Evolutionary conservation across 2,329 filamentous ascomycete species (phyloP).

Genomic region (Cordyceps militaris): DNA sequence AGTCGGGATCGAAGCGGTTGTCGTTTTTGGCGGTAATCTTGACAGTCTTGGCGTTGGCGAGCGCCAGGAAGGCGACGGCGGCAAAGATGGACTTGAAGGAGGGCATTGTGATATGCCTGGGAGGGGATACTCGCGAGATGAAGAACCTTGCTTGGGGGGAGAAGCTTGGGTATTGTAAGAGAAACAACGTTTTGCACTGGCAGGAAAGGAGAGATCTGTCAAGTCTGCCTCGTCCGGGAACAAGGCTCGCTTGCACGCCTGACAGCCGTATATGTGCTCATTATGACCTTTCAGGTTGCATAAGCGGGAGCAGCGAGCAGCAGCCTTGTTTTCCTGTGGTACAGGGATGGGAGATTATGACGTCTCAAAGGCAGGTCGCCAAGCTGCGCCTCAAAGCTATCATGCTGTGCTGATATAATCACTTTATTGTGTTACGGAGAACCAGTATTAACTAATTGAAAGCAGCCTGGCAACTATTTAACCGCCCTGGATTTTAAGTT

Average conservation of each 20-base stretch:
- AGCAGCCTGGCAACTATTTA: no score
- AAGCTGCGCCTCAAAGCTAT: background rate
- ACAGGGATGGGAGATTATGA: background rate
- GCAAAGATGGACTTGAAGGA: conserved; percentile 22
- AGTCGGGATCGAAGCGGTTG: conserved; percentile 28
- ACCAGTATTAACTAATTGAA: no score
- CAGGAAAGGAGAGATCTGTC: background rate
- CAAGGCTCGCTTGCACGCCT: background rate
- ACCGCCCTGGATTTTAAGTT: no score
- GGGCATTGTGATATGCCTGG: conserved; percentile 21
- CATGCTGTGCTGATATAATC: no score
- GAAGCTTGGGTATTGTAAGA: background rate
- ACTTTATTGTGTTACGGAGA: no score
- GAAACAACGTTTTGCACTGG: background rate
- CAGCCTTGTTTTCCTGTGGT: background rate
- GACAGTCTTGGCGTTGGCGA: conserved; percentile 27
- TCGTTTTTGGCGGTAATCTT: conserved; percentile 27
- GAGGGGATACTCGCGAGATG: background rate
- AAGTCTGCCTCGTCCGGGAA: background rate
- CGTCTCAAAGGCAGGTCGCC: background rate
- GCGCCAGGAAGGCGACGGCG: conserved; percentile 19
- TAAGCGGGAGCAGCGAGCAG: background rate
- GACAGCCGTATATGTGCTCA: background rate
- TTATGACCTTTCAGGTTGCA: background rate
- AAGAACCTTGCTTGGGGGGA: background rate